Base-by-base conservation (phyloP, 164 flowering plant species). In the Sextonia rubra region DNA sequence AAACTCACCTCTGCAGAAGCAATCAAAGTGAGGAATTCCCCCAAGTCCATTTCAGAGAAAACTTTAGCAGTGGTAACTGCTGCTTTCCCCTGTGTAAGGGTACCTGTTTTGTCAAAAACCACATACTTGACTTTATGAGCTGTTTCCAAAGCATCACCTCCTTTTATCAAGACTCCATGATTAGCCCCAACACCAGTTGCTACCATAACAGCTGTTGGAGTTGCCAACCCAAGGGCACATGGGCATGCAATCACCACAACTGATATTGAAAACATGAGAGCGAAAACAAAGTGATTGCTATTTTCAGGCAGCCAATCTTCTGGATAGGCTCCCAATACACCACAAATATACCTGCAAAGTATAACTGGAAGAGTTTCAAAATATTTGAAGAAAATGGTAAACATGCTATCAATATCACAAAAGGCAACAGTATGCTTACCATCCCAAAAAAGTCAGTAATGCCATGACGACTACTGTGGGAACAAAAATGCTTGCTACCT, bases 201-300 rank as follows among this genome's bases (percentile, higher is more conserved):
- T 69, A 93, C 99, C 99, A 96, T 96, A 71, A 96, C 88, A 75
- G 99, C 98, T 47, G 99, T 96, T 62, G 98, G 99, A 68, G 99
- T 96, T 68, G 99, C 99, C 90, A 96, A 82, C n/a, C 99, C 99
- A 80, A 96, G 97, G 32, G 98, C 98, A 84, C 99, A 96, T 2
- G 99, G 99, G 65, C 99, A 96, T 56, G 99, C 97, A 85, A 93
- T 93, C 67, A 96, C 99, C 71, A 96, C 98, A 70, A 96, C 99
- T 60, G 99, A 87, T 85, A 96, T 93, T 23, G 98, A 78, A 82
- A 93, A 96, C 99, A 96, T 96, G 62, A 96, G 94, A n/a, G 98
- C 77, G 73, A 96, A 92, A 47, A 93, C 98, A 79, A 96, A 96
- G 80, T 85, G 78, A 75, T 88, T 96, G 72, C 97, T 86, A 81